phyloP scores from a whole-genome alignment of 148 eudicot species.

The Nepenthes mirabilis region DNA sequence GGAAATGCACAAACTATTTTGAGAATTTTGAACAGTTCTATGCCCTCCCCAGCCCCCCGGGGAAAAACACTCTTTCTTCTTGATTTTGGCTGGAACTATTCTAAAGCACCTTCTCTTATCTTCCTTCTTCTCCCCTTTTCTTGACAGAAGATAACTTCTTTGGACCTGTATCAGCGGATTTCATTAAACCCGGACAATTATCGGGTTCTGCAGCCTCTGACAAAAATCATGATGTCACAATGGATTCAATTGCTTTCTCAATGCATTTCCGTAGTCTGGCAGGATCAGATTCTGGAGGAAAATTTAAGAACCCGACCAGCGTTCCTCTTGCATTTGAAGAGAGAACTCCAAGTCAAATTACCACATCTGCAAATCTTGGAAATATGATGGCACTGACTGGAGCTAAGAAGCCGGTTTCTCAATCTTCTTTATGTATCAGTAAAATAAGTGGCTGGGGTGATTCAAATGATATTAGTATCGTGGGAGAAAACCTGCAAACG shows the following conservation, averaged over 20 bases:
- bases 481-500: constrained; percentile 34
- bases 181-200: constrained; percentile 56
- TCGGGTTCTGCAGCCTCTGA: constrained; percentile 74
- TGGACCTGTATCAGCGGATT: constrained; percentile 86
- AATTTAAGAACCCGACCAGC: constrained; percentile 56
- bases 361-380: constrained; percentile 21
- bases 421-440: constrained; percentile 20
- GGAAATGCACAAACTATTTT: too few relatives aligned
- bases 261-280: constrained; percentile 89
- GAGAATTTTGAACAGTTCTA: too few relatives aligned
- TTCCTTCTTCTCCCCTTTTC: constrained; percentile 3
- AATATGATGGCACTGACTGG: constrained; percentile 59
- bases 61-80: too few relatives aligned
- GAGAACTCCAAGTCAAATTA: constrained; percentile 42
- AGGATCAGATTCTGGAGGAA: constrained; percentile 66
- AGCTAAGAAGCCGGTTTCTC: constrained; percentile 21
- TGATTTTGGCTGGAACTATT: neutral
- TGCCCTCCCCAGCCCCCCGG: too few relatives aligned
- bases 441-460: constrained; percentile 26
- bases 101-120: neutral
- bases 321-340: constrained; percentile 50
- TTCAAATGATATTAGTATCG: constrained; percentile 90
- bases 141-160: constrained; percentile 75
- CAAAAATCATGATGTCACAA: constrained; percentile 71
- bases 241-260: constrained; percentile 97